phyloP scores from a whole-genome alignment of 2,329 filamentous ascomycete species.

The Camillea tinctor region DNA sequence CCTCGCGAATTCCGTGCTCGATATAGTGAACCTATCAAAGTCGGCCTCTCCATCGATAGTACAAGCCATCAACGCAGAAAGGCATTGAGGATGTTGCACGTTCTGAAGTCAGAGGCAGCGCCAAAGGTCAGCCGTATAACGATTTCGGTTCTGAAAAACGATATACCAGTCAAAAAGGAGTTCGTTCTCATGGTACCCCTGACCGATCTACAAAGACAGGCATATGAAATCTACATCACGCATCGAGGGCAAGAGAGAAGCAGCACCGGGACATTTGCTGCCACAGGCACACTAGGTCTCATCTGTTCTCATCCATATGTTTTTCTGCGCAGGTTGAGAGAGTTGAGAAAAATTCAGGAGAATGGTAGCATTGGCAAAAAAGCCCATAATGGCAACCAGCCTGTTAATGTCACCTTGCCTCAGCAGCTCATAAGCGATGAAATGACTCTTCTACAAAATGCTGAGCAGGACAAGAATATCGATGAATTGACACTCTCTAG shows the following conservation, averaged over 20 bases:
- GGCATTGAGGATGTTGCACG: conserved; percentile 65
- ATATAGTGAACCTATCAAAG: conserved; percentile 72
- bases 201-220: conserved; percentile 59
- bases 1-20: conserved; percentile 64
- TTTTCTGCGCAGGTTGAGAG: conserved; percentile 39
- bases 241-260: conserved; percentile 10
- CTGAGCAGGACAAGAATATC: conserved; percentile 34
- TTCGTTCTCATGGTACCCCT: conserved; percentile 76
- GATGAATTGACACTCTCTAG: conserved; percentile 57
- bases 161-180: conserved; percentile 74
- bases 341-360: conserved; percentile 14
- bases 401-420: conserved; percentile 26
- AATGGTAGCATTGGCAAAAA: conserved; percentile 4
- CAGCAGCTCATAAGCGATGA: conserved; percentile 30
- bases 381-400: conserved; percentile 12
- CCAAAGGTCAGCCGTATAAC: conserved; percentile 78
- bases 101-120: conserved; percentile 68
- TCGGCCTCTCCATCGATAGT: conserved; percentile 69
- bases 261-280: conserved; percentile 33
- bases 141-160: conserved; percentile 60
- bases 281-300: conserved; percentile 40
- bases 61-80: conserved; percentile 50
- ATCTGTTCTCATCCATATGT: conserved; percentile 54
- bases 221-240: conserved; percentile 56
- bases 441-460: conserved; percentile 36